Percentiles rank a stretch among this genome's conserved stretches.
These are phyloP conservation scores for Gracilaria gracilis DNA, from an alignment of 23 red algal species.

Conservation along the genomic window DNA sequence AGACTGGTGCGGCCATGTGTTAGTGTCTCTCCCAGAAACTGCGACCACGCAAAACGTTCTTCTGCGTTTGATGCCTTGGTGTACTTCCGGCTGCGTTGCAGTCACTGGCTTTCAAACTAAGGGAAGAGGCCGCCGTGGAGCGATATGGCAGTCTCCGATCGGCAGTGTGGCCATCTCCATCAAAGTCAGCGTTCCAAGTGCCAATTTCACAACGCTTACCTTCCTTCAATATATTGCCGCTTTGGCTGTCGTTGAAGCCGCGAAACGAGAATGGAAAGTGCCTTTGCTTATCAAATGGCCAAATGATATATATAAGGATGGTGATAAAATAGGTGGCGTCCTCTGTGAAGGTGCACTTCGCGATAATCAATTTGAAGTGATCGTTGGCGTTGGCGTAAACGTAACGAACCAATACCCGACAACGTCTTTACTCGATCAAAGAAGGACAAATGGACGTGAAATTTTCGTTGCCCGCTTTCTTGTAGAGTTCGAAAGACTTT, in stretches of 20 bases:
- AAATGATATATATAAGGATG: constrained; percentile 82
- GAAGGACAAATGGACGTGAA: constrained; percentile 32
- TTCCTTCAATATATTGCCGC: constrained; percentile 93
- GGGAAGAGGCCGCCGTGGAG: constrained; percentile 79
- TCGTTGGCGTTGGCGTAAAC: constrained; percentile 93
- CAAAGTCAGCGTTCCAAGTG: background rate
- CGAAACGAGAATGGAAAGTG: constrained; percentile 27
- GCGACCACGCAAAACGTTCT: constrained; percentile 77
- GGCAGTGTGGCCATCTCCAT: constrained; percentile 64
- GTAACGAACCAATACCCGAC: constrained; percentile 84
- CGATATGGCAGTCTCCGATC: constrained; percentile 73
- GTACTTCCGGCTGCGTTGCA: constrained; percentile 55
- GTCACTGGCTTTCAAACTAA: constrained; percentile 76
- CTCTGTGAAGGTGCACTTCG: constrained; percentile 73
- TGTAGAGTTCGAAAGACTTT: constrained; percentile 57
- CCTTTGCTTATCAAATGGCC: constrained; percentile 92
- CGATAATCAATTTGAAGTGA: constrained; percentile 57
- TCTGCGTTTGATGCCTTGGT: constrained; percentile 17
- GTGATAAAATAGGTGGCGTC: constrained; percentile 83
- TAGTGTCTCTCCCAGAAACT: constrained; percentile 53
- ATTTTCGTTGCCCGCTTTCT: constrained; percentile 60
- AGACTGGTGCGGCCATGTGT: constrained; percentile 38
- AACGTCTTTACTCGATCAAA: constrained; percentile 47
- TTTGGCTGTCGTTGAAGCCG: constrained; percentile 67
- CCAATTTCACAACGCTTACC: constrained; percentile 15